These are phyloP conservation scores for Neopestalotiopsis sp. DNA, from an alignment of 2,329 filamentous ascomycete species.

Conservation along the genomic window DNA sequence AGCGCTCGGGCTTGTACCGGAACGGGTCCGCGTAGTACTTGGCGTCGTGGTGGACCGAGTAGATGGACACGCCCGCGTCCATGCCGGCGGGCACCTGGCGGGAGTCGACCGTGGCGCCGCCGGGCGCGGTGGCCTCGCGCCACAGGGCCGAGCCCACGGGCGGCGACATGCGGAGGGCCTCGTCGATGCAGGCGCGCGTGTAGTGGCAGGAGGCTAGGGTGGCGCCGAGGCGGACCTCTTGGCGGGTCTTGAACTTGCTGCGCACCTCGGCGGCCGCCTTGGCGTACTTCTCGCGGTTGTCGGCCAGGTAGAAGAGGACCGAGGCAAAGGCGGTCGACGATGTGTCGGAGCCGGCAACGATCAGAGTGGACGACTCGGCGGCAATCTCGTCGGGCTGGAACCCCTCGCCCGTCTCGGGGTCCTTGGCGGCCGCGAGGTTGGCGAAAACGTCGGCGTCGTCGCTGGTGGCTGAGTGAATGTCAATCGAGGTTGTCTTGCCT, in stretches of 20 bases:
- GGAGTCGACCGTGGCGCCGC: conserved; percentile 15
- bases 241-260: conserved; percentile 16
- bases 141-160: conserved; percentile 18
- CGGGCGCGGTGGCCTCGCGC: conserved; percentile 18
- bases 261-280: conserved; percentile 23
- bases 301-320: conserved; percentile 19
- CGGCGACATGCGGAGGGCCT: conserved; percentile 21
- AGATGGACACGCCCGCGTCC: conserved; percentile 23
- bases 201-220: conserved; percentile 21
- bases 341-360: conserved; percentile 23
- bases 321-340: conserved; percentile 16
- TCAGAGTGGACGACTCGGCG: conserved; percentile 20
- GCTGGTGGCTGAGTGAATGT: conserved; percentile 13
- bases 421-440: conserved; percentile 15
- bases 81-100: conserved; percentile 20
- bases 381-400: conserved; percentile 19
- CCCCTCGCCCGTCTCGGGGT: conserved; percentile 20
- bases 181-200: conserved; percentile 24
- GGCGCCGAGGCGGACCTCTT: conserved; percentile 19
- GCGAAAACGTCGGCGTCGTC: conserved; percentile 18
- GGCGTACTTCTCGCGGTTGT: conserved; percentile 16
- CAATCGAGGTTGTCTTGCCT: conserved; percentile 13
- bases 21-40: conserved; percentile 22
- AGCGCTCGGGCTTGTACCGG: conserved; percentile 22
- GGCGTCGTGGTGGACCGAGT: conserved; percentile 20